phyloP scores from a whole-genome alignment of 768 basidiomycete species.

The Sutorius australiensis region DNA sequence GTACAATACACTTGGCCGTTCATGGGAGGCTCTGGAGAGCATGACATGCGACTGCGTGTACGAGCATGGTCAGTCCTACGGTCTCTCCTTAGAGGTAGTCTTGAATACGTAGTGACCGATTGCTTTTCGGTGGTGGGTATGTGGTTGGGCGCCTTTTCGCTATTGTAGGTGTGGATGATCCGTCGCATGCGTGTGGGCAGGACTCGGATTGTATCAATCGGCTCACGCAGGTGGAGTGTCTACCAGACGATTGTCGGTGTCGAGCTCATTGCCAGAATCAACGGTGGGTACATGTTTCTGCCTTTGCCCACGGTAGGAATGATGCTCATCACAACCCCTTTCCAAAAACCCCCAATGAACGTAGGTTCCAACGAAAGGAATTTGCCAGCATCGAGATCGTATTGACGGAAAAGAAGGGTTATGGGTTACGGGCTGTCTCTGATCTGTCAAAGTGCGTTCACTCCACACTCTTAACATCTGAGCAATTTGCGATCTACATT shows the following conservation, averaged over 20 bases:
- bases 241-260: slow-evolving; percentile 87
- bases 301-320: neutral
- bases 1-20: slow-evolving; percentile 80
- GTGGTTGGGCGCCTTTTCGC: slow-evolving; percentile 22
- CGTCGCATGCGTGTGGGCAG: slow-evolving; percentile 73
- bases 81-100: slow-evolving; percentile 17
- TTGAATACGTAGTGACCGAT: slow-evolving; percentile 30
- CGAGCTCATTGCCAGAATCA: slow-evolving; percentile 84
- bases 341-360: neutral
- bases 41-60: slow-evolving; percentile 94
- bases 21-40: slow-evolving; percentile 84
- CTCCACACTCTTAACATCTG: neutral
- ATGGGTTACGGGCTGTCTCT: slow-evolving; percentile 75
- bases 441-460: slow-evolving; percentile 60
- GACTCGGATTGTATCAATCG: slow-evolving; percentile 95
- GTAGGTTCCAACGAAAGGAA: slow-evolving; percentile 81
- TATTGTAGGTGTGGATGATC: slow-evolving; percentile 53
- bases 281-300: slow-evolving; percentile 49
- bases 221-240: slow-evolving; percentile 94
- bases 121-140: slow-evolving; percentile 11
- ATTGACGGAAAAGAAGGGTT: slow-evolving; percentile 93
- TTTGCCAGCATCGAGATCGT: slow-evolving; percentile 90
- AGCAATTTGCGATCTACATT: slow-evolving; percentile 5
- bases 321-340: slow-evolving; percentile 1
- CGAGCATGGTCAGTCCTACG: slow-evolving; percentile 64